These are phyloP conservation scores for Suillus ampliporus DNA, from an alignment of 768 basidiomycete species.

Conservation along the genomic window DNA sequence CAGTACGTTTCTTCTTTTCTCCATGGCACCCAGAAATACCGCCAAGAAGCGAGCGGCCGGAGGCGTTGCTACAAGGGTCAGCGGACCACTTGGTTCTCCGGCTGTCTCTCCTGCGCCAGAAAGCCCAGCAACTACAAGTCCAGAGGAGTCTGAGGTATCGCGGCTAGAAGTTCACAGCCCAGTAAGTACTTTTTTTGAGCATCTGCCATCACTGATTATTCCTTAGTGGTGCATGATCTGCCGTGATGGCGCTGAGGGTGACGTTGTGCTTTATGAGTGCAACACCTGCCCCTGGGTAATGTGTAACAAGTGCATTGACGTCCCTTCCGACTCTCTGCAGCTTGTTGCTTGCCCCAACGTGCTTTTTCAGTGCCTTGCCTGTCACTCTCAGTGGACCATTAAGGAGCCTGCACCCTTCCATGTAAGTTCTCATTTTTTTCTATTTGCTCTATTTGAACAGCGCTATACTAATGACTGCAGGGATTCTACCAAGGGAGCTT, in stretches of 20 bases:
- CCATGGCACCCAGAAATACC: neutral
- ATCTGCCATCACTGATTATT: neutral
- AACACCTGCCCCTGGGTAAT: neutral
- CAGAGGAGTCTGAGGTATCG: neutral
- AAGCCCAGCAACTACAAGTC: too few relatives aligned
- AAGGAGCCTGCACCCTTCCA: too few relatives aligned
- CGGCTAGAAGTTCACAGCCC: neutral
- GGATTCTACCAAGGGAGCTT: too few relatives aligned
- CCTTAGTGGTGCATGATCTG: neutral
- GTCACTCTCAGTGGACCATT: too few relatives aligned
- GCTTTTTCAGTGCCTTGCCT: too few relatives aligned
- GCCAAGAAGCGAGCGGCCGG: neutral
- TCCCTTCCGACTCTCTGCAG: neutral
- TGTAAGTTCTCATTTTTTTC: too few relatives aligned
- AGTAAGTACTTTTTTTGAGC: neutral
- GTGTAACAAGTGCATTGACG: neutral
- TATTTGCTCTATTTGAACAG: too few relatives aligned
- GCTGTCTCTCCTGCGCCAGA: neutral
- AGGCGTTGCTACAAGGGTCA: neutral
- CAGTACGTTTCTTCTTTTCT: neutral
- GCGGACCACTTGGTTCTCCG: neutral
- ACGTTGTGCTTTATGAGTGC: constrained; percentile 1
- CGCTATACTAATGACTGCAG: too few relatives aligned
- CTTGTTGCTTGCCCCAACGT: too few relatives aligned
- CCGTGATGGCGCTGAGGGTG: neutral